Percentiles rank a stretch among this genome's conserved stretches.
Conservation (phyloP, 306 rosid species). For the Fragaria nilgerrensis region DNA sequence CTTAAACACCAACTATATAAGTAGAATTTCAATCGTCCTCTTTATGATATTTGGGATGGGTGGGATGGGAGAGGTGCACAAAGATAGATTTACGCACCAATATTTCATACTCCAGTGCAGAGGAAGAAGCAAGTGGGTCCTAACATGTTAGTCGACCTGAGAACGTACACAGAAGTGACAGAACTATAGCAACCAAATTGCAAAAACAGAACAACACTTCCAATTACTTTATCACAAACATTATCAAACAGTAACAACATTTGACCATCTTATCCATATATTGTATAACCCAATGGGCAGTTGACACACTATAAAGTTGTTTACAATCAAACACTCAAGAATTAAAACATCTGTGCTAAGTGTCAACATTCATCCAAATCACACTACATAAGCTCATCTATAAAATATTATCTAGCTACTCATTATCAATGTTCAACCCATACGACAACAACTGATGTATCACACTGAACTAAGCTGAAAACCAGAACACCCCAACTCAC, state of each 20-base stretch:
- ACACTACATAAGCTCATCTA: neutral
- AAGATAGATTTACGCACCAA: neutral
- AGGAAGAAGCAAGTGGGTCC: neutral
- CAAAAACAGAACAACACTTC: neutral
- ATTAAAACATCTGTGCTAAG: neutral
- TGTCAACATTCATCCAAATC: neutral
- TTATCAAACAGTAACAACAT: neutral
- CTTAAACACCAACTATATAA: neutral
- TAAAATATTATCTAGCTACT: conserved; percentile 1
- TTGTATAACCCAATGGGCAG: neutral
- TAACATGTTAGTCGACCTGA: neutral
- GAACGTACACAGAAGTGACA: neutral
- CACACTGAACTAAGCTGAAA: conserved; percentile 4
- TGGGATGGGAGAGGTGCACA: neutral
- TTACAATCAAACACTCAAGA: neutral
- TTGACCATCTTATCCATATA: neutral
- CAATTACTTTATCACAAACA: neutral
- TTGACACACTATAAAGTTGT: neutral
- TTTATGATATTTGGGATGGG: neutral
- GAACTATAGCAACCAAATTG: neutral
- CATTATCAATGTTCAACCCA: neutral
- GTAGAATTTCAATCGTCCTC: neutral
- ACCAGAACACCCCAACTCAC: conserved; percentile 21
- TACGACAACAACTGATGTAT: neutral
- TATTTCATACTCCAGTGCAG: neutral